Conservation (phyloP, 2,329 filamentous ascomycete genomes). For the Berkeleyomyces basicola region DNA sequence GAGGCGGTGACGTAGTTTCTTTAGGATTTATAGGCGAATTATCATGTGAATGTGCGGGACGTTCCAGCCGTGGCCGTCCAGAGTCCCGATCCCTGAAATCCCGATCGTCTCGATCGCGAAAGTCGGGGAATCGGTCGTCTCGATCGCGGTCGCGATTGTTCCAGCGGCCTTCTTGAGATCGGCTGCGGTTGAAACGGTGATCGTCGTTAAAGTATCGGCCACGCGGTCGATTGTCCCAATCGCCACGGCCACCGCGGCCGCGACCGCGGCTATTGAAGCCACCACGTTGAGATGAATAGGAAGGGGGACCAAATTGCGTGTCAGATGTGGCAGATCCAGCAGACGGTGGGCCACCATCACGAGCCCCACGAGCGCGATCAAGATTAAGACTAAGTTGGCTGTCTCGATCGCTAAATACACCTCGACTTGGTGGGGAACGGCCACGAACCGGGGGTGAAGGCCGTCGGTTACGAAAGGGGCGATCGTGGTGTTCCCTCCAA, state of each 20-base stretch:
- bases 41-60: conserved; percentile 32
- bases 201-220: conserved; percentile 45
- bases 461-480: conserved; percentile 26
- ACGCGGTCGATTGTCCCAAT: conserved; percentile 32
- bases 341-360: conserved; percentile 53
- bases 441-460: conserved; percentile 42
- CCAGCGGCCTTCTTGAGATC: conserved; percentile 49
- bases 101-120: conserved; percentile 27
- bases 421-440: conserved; percentile 47
- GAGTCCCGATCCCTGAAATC: conserved; percentile 30
- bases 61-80: conserved; percentile 34
- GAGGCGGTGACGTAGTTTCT: conserved; percentile 30
- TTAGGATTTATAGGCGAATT: conserved; percentile 27
- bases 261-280: conserved; percentile 38
- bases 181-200: conserved; percentile 45
- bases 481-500: conserved; percentile 28
- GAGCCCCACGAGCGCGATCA: conserved; percentile 49
- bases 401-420: conserved; percentile 47
- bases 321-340: conserved; percentile 57
- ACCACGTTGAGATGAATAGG: conserved; percentile 35
- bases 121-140: conserved; percentile 26
- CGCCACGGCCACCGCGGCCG: conserved; percentile 28
- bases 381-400: conserved; percentile 48
- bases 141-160: conserved; percentile 39
- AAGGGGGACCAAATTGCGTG: conserved; percentile 36